phyloP scores from a whole-genome alignment of 2,329 filamentous ascomycete species.

The Phyllosticta ampelicida region DNA sequence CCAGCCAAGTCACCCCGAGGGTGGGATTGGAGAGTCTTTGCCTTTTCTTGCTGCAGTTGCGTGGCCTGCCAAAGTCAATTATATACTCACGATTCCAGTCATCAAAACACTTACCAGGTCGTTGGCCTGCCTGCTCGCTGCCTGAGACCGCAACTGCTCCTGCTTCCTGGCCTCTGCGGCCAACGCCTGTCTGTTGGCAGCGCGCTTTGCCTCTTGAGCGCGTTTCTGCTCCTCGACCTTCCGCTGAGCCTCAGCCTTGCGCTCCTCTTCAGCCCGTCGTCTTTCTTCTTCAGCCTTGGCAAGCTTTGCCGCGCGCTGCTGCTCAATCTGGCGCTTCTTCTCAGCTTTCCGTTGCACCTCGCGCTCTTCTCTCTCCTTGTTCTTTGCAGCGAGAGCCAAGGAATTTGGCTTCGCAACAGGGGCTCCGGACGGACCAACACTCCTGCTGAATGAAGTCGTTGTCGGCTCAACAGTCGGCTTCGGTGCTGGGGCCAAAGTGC shows the following conservation, averaged over 20 bases:
- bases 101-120: slow-evolving; percentile 14
- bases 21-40: slow-evolving; percentile 20
- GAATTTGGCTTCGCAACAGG: slow-evolving; percentile 21
- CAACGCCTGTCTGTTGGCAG: slow-evolving; percentile 24
- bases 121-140: slow-evolving; percentile 13
- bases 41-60: slow-evolving; percentile 17
- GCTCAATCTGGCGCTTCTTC: slow-evolving; percentile 69
- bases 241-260: slow-evolving; percentile 26
- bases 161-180: slow-evolving; percentile 20
- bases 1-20: slow-evolving; percentile 40
- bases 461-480: slow-evolving; percentile 14
- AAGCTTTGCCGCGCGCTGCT: slow-evolving; percentile 57
- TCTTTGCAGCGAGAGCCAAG: slow-evolving; percentile 63
- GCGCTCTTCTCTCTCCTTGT: slow-evolving; percentile 78
- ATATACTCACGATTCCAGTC: background rate
- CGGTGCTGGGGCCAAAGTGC: background rate
- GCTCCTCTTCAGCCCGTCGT: slow-evolving; percentile 15
- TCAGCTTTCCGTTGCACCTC: slow-evolving; percentile 70
- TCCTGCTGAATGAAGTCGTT: slow-evolving; percentile 4
- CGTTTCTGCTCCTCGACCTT: slow-evolving; percentile 29
- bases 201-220: slow-evolving; percentile 25
- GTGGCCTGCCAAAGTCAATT: slow-evolving; percentile 10
- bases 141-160: slow-evolving; percentile 6
- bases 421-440: background rate
- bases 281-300: slow-evolving; percentile 47